A percentile compares a stretch with the other conserved stretches of the same genome.
These are phyloP conservation scores for Echinosophora koreensis DNA, from an alignment of 306 rosid species.

Conservation along the genomic window DNA sequence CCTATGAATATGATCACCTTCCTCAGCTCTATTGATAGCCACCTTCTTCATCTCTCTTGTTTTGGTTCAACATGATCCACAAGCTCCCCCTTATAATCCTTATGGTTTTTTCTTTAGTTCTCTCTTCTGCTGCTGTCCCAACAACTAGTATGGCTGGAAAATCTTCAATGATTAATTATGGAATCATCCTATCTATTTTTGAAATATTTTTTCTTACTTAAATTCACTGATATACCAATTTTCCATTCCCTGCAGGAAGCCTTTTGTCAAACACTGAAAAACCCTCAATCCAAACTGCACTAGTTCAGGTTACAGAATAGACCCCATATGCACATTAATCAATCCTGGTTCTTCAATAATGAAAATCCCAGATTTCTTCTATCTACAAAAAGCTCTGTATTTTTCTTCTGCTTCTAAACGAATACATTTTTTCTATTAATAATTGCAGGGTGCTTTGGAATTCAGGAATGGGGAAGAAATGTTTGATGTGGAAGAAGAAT, in stretches of 20 bases:
- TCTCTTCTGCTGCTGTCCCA: conserved; percentile 45
- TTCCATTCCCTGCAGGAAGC: conserved; percentile 44
- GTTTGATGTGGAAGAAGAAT: conserved; percentile 35
- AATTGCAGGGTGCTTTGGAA: conserved; percentile 47
- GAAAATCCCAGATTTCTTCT: neutral
- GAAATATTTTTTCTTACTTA: neutral
- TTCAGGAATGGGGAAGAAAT: conserved; percentile 24
- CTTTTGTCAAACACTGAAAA: conserved; percentile 36
- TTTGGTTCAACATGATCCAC: conserved; percentile 41
- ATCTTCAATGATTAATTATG: neutral
- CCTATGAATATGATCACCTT: conserved; percentile 2
- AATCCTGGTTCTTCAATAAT: neutral
- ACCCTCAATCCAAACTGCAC: conserved; percentile 30
- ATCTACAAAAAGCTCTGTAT: neutral
- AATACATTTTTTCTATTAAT: neutral
- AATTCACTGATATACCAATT: neutral
- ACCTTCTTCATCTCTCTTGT: neutral
- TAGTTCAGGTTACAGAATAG: conserved; percentile 20
- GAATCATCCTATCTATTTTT: neutral
- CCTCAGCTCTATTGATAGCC: neutral
- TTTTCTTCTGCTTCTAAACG: neutral
- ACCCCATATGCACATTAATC: no score
- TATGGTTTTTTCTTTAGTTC: conserved; percentile 41
- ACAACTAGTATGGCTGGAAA: conserved; percentile 51
- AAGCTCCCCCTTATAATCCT: conserved; percentile 37